Evolutionary conservation across 208 protist species (phyloP), one percentile per base, ranked within the genome.

Genomic region (Wallacemonas sp.): DNA sequence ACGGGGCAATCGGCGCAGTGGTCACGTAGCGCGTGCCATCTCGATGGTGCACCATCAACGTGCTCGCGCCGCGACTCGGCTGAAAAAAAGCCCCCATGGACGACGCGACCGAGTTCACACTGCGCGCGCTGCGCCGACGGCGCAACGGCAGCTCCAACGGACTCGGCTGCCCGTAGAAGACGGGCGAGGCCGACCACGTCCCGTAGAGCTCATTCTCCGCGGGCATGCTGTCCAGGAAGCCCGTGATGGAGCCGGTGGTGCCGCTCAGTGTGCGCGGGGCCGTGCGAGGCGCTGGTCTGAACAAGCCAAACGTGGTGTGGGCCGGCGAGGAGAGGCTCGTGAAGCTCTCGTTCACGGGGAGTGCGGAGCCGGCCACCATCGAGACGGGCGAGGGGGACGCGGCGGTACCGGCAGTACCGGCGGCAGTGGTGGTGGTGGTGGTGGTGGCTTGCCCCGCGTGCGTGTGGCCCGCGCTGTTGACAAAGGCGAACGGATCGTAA

Each of bases 61-160:
- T 49, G 44, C 61, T 54, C 0, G 26, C 28, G 44, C 61, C 61
- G 16, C 29, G 61, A 25, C 42, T 65, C n/a, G 5, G 44, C 42
- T 49, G 39, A 2, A 49, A 39, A 23, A 65, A 65, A 0, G 61
- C 61, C 7, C 61, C 61, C 44, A 65, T 65, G 18, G 61, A 65
- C 10, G 61, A 65, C 18, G 42, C 52, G 31, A 59, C 52, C 31
- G 52, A 59, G 52, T 10, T 41, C 16, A 41, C 31, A n/a, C 52
- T 59, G 52, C 52, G 52, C n/a, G 31, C 31, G 31, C 52, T 59
- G 26, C 52, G 52, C 3, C 52, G 52, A 41, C 52, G 52, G n/a
- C 52, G 10, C 38, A 59, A n/a, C 26, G 52, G 52, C 16, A 7
- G 52, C 52, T 59, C 52, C 31, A 4, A 42, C 12, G 52, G 52